These are phyloP conservation scores for Lactarius sanguifluus DNA, from an alignment of 768 basidiomycete genomes.

Conservation along the genomic window DNA sequence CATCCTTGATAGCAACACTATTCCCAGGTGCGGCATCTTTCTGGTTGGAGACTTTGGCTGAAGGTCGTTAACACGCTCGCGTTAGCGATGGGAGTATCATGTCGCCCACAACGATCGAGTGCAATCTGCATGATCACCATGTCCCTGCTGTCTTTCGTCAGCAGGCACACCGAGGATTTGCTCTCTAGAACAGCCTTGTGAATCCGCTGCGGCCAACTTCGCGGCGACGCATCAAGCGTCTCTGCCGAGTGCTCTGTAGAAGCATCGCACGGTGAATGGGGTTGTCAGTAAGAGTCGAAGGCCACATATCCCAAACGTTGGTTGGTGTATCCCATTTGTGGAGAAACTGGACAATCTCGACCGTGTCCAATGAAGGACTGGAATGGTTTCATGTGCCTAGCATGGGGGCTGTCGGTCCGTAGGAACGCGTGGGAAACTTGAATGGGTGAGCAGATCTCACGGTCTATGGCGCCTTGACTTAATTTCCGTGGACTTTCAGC, in stretches of 20 bases:
- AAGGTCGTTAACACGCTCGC: constrained; percentile 4
- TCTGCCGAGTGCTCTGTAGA: background rate
- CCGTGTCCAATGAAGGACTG: background rate
- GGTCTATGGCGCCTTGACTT: background rate
- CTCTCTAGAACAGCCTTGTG: background rate
- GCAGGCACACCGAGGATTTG: constrained; percentile 3
- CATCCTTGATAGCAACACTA: background rate
- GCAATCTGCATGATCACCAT: constrained; percentile 14
- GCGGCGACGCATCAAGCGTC: background rate
- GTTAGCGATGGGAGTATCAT: constrained; percentile 29
- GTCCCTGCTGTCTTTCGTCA: constrained; percentile 13
- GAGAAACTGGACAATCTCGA: background rate
- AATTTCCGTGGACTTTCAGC: background rate
- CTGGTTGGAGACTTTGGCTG: background rate
- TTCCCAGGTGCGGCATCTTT: background rate
- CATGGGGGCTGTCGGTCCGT: background rate
- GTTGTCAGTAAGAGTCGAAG: background rate
- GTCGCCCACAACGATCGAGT: constrained; percentile 28
- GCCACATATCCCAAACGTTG: background rate
- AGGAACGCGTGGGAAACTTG: background rate
- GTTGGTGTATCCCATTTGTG: background rate
- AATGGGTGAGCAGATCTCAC: background rate
- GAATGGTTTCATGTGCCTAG: background rate
- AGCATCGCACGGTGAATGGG: background rate
- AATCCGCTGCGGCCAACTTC: too few species aligned